Evolutionary conservation across 164 flowering plant genomes (phyloP).

Genomic region (Buxus sempervirens): DNA sequence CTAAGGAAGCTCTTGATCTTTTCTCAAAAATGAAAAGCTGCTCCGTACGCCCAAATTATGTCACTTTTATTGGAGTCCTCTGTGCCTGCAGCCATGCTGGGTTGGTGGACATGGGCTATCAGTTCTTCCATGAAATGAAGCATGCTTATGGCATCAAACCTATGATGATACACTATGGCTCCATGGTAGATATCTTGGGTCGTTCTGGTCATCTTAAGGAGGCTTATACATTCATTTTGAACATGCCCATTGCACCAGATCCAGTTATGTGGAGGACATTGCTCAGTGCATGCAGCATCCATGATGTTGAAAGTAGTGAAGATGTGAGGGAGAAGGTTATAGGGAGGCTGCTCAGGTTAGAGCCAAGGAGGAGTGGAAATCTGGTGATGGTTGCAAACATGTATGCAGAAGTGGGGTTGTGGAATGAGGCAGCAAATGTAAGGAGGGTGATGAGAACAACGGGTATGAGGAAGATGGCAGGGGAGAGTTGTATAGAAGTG

Average conservation of each 20-base stretch:
- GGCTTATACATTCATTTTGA: constrained; percentile 47
- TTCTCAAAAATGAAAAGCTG: constrained; percentile 37
- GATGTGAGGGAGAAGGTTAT: constrained; percentile 39
- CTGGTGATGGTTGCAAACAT: constrained; percentile 66
- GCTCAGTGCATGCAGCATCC: constrained; percentile 52
- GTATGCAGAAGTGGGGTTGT: constrained; percentile 60
- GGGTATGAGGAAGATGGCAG: constrained; percentile 55
- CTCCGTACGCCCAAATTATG: constrained; percentile 51
- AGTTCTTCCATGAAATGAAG: constrained; percentile 55
- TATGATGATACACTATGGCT: constrained; percentile 51
- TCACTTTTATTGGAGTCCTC: constrained; percentile 67
- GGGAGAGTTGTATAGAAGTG: constrained; percentile 56
- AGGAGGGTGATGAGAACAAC: constrained; percentile 41
- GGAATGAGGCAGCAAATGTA: constrained; percentile 54
- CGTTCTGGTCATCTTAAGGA: constrained; percentile 60
- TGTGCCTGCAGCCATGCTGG: constrained; percentile 78
- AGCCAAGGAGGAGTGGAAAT: constrained; percentile 62
- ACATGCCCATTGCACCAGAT: constrained; percentile 53
- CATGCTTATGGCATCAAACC: constrained; percentile 48
- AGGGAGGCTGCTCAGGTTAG: constrained; percentile 47
- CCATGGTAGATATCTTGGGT: constrained; percentile 67
- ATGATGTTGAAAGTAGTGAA: constrained; percentile 27
- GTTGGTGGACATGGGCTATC: constrained; percentile 48
- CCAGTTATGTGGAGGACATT: constrained; percentile 58
- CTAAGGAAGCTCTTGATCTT: constrained; percentile 43